These are phyloP conservation scores for Capsicum pubescens DNA, from an alignment of 257 asterid species.

Conservation along the genomic window DNA sequence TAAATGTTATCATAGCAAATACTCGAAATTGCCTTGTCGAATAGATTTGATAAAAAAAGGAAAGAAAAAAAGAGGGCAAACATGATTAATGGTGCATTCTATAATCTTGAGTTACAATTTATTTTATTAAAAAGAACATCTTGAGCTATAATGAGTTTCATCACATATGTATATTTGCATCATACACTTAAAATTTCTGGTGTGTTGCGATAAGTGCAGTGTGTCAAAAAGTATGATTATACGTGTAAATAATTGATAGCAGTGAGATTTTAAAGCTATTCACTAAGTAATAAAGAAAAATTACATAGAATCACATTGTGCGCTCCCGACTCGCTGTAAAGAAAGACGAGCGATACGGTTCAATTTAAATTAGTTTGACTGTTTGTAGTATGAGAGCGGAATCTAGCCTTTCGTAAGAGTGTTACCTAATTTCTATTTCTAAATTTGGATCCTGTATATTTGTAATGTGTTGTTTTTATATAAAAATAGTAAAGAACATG, in stretches of 20 bases:
- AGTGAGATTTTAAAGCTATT: too few species aligned
- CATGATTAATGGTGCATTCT: not conserved
- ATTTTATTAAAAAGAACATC: too few species aligned
- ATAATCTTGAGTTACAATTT: not conserved
- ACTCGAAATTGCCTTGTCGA: not conserved
- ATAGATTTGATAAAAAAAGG: not conserved
- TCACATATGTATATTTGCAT: not conserved
- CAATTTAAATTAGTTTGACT: too few species aligned
- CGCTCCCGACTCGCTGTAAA: too few species aligned
- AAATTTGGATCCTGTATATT: too few species aligned
- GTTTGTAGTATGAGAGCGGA: too few species aligned
- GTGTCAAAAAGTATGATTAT: not conserved
- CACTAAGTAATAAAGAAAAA: not conserved
- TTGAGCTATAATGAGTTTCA: not conserved
- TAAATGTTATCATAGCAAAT: not conserved
- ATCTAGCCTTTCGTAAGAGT: too few species aligned
- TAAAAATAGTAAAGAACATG: too few species aligned
- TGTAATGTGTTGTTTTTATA: too few species aligned
- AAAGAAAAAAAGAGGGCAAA: not conserved
- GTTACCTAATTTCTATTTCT: too few species aligned
- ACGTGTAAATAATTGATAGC: not conserved
- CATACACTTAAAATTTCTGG: not conserved
- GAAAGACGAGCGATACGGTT: too few species aligned
- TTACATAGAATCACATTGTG: too few species aligned
- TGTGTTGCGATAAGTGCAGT: not conserved